A percentile compares a stretch with the other conserved stretches of the same genome.
phyloP scores from a whole-genome alignment of 108 stramenopile genomes.

The Tribonema minus region DNA sequence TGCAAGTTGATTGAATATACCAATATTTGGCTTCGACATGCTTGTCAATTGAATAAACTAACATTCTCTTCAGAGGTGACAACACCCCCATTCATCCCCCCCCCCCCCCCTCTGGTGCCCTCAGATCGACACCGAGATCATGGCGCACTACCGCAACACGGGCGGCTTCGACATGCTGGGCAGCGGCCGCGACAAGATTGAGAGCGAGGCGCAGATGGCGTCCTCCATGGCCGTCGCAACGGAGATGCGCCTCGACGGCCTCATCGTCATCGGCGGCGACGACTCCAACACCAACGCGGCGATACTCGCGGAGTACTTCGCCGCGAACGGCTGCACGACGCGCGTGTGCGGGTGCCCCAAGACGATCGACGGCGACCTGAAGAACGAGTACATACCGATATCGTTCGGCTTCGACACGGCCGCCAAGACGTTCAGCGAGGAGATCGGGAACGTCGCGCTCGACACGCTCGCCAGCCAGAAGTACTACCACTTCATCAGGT shows the following conservation, averaged over 20 bases:
- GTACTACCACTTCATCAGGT: conserved; percentile 51
- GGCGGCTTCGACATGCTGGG: conserved; percentile 54
- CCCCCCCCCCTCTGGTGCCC: too few species aligned
- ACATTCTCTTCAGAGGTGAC: too few species aligned
- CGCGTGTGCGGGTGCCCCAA: conserved; percentile 45
- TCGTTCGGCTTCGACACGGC: conserved; percentile 55
- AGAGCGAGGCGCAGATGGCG: conserved; percentile 45
- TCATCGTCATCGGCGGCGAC: conserved; percentile 50
- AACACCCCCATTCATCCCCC: too few species aligned
- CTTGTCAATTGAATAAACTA: too few species aligned
- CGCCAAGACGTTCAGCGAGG: conserved; percentile 44
- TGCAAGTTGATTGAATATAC: too few species aligned
- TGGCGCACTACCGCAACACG: conserved; percentile 49
- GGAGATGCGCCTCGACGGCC: conserved; percentile 34
- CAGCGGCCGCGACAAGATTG: conserved; percentile 51
- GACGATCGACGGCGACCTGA: conserved; percentile 53
- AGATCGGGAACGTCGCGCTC: conserved; percentile 48
- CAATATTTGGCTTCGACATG: too few species aligned
- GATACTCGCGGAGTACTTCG: conserved; percentile 51
- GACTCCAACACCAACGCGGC: conserved; percentile 53
- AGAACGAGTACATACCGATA: conserved; percentile 52
- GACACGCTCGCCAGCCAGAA: conserved; percentile 47
- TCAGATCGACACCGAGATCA: background rate
- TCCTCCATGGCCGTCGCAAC: conserved; percentile 30
- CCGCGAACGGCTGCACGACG: conserved; percentile 35